These are phyloP conservation scores for Myxozyma geophila DNA, from an alignment of 805 yeast species.

Conservation along the genomic window DNA sequence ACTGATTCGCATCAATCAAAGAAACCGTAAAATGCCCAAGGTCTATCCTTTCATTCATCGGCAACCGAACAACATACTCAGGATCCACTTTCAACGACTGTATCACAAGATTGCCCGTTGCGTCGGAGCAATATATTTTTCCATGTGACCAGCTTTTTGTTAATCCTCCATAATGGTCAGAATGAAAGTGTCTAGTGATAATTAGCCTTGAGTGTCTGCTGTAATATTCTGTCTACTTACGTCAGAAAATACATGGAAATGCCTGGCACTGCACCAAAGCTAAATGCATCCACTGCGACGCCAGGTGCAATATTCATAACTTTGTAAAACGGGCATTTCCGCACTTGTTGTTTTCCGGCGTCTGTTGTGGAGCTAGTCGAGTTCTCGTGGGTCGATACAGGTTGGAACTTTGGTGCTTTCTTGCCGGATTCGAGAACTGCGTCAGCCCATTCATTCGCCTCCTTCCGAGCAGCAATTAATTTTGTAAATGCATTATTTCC, in stretches of 20 bases:
- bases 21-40: conserved; percentile 59
- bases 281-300: conserved; percentile 49
- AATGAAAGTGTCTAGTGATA: conserved; percentile 68
- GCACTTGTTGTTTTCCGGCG: neutral
- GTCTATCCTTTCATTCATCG: conserved; percentile 50
- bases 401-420: neutral
- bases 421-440: neutral
- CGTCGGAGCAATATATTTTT: conserved; percentile 69
- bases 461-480: neutral
- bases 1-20: conserved; percentile 81
- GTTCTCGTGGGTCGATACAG: neutral
- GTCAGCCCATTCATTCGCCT: neutral
- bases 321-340: conserved; percentile 44
- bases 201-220: neutral
- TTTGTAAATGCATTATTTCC: neutral
- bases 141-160: conserved; percentile 77
- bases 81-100: conserved; percentile 60
- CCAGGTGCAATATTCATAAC: conserved; percentile 41
- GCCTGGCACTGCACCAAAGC: conserved; percentile 44
- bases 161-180: conserved; percentile 93
- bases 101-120: conserved; percentile 64
- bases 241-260: conserved; percentile 45
- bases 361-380: neutral
- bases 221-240: conserved; percentile 42
- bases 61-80: conserved; percentile 49